phyloP scores from a whole-genome alignment of 176 grass and related monocot genomes.

The Carex parvula region DNA sequence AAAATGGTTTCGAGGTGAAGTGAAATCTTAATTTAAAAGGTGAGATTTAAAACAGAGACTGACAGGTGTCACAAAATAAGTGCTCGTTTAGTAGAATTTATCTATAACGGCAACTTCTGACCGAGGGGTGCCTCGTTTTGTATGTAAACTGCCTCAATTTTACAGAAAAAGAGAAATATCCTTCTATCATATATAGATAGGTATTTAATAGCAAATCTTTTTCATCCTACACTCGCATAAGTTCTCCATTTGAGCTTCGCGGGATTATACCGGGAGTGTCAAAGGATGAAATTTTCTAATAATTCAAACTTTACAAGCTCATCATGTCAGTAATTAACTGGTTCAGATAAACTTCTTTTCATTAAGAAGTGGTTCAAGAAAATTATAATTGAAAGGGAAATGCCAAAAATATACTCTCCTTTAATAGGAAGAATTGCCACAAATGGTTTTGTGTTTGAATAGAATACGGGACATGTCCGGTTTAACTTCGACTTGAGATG shows the following conservation, averaged over 20 bases:
- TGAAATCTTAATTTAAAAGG: too few species aligned
- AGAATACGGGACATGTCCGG: background rate
- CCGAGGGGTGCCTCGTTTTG: background rate
- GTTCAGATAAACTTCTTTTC: background rate
- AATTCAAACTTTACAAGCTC: background rate
- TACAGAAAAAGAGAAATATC: background rate
- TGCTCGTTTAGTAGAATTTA: background rate
- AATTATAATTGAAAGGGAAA: background rate
- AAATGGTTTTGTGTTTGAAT: background rate
- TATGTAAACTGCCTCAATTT: background rate
- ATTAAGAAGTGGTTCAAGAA: background rate
- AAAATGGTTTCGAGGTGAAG: background rate
- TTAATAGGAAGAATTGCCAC: background rate
- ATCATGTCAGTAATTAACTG: background rate
- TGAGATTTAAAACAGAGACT: background rate
- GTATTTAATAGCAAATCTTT: background rate
- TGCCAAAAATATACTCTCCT: background rate
- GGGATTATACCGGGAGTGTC: background rate
- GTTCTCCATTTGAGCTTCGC: background rate
- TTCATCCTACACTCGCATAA: background rate
- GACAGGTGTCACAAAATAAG: background rate
- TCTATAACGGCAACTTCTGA: background rate
- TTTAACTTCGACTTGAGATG: background rate
- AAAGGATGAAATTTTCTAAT: background rate
- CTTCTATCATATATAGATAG: background rate